These are phyloP conservation scores for Colletotrichum falcatum DNA, from an alignment of 2,329 filamentous ascomycete genomes.

Conservation along the genomic window DNA sequence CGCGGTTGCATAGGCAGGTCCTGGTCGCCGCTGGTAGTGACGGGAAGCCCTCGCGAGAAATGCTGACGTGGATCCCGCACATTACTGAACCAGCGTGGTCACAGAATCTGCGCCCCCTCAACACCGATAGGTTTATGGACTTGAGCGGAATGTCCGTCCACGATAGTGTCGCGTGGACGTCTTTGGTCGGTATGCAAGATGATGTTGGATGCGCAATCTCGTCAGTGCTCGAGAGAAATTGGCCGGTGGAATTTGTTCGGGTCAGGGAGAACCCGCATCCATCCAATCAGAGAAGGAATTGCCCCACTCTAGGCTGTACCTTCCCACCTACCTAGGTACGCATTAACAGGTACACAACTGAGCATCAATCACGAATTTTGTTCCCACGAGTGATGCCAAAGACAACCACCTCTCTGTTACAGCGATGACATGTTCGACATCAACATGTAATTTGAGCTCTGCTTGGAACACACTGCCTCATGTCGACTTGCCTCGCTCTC, in stretches of 20 bases:
- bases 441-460: no score
- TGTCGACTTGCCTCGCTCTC: neutral
- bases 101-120: neutral
- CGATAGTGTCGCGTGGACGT: neutral
- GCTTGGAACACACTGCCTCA: neutral
- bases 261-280: neutral
- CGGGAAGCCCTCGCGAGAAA: conserved; percentile 54
- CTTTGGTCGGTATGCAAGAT: neutral
- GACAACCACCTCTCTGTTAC: neutral
- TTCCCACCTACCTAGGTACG: no score
- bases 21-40: conserved; percentile 54
- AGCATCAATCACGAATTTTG: neutral
- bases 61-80: conserved; percentile 71
- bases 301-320: conserved; percentile 2
- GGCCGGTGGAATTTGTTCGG: conserved; percentile 8
- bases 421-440: neutral
- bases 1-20: conserved; percentile 64
- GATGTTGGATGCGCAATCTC: neutral
- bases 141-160: neutral
- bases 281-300: neutral
- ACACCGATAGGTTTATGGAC: neutral
- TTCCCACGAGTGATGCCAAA: neutral
- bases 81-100: conserved; percentile 51
- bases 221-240: neutral
- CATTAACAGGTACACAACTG: no score